Base-by-base conservation (phyloP, 768 basidiomycete genomes). In the Hortiboletus campestris region DNA sequence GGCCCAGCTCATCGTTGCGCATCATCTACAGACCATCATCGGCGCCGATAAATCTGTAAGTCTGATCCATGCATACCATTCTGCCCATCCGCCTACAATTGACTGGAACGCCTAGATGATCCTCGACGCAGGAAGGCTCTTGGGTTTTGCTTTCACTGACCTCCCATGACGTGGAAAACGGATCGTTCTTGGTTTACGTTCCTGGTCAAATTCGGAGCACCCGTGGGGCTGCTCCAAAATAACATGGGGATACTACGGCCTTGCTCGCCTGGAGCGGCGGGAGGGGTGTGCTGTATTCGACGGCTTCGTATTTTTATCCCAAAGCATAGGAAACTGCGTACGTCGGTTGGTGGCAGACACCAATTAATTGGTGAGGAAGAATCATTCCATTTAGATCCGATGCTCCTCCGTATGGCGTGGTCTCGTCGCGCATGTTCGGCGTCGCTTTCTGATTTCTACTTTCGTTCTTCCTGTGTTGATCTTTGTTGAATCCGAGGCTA, bases 181-280 rank as follows among this genome's bases (percentile, higher is more conserved):
- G 28, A 38, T 20, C 38, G 2, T 16, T 5, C 3, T 16, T 39
- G 43, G 25, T 17, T 1, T 19, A 4, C 22, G 11, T 38, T 46
- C 53, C 17, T 56, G 53, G 53, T 49, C 22, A 83, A 86, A 57
- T 85, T 79, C 55, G 84, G 81, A 36, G 61, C 32, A 10, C 86
- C 86, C 1, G 61, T 53, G 16, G 72, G 70, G 9, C 72, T 90
- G 42, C 74, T 89, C 40, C 70, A 69, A 46, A 82, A 82, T 43
- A 71, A 82, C 49, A 71, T 72, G n/a, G 80, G 84, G 6, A 68
- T 72, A 53, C 71, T 86, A 44, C 76, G 80, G 67, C 80, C 6
- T 67, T 86, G 42, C 83, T 87, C 0, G 80, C 86, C 41, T 79
- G 80, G 56, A 84, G 81, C 51, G 78, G 74, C 4, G 84, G 86